phyloP scores from a whole-genome alignment of 192 early-diverging fungal species.

The Piromyces sp. region DNA sequence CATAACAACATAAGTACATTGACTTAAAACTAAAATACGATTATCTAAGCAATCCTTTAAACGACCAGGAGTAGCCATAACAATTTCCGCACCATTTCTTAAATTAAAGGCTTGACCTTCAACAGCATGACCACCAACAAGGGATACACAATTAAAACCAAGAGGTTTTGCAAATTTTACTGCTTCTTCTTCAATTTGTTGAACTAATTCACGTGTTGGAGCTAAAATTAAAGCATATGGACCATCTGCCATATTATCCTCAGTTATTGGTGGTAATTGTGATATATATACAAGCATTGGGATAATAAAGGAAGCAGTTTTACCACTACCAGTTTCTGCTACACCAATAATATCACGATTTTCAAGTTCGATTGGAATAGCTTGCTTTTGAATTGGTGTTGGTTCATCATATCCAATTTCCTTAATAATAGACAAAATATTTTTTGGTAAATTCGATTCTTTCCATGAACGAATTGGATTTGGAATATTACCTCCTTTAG shows the following conservation, averaged over 20 bases:
- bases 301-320: constrained; percentile 89
- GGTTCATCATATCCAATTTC: constrained; percentile 83
- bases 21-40: constrained; percentile 73
- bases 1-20: constrained; percentile 96
- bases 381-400: constrained; percentile 92
- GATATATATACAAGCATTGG: constrained; percentile 85
- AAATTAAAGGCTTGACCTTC: constrained; percentile 78
- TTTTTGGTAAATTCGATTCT: constrained; percentile 55
- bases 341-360: constrained; percentile 78
- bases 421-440: constrained; percentile 56
- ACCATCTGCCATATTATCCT: constrained; percentile 62
- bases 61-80: constrained; percentile 96
- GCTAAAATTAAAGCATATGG: constrained; percentile 89
- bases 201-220: constrained; percentile 91
- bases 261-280: constrained; percentile 54
- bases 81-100: constrained; percentile 80
- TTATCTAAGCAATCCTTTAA: constrained; percentile 80
- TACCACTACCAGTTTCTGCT: constrained; percentile 84
- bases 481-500: constrained; percentile 80
- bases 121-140: constrained; percentile 66
- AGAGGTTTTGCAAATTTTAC: constrained; percentile 75
- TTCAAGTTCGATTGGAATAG: constrained; percentile 86
- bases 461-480: constrained; percentile 74
- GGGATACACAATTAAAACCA: constrained; percentile 65
- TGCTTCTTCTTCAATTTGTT: constrained; percentile 89